Conservation (phyloP, 148 eudicot species). For the Polygonum maritimum region DNA sequence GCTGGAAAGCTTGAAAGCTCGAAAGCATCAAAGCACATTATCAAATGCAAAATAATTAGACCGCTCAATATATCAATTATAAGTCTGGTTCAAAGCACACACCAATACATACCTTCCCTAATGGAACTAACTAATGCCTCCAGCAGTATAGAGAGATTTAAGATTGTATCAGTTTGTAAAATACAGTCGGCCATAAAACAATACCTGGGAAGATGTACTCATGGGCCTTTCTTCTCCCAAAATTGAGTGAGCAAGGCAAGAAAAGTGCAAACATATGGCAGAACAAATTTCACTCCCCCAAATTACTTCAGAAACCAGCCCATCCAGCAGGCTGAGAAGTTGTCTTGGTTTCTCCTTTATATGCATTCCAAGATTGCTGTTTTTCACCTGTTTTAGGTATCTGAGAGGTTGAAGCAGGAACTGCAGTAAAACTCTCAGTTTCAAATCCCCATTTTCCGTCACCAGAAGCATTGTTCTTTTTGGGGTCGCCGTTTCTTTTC, state of each 20-base stretch:
- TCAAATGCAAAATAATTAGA: not conserved
- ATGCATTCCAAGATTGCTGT: constrained; percentile 44
- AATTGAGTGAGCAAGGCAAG: not conserved
- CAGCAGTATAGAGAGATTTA: not conserved
- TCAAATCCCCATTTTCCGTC: constrained; percentile 66
- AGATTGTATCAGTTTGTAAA: not conserved
- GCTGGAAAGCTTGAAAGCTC: not conserved
- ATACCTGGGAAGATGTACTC: constrained; percentile 3
- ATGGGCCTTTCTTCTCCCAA: not conserved
- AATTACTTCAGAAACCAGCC: constrained; percentile 69
- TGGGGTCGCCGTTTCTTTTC: constrained; percentile 51
- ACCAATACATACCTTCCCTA: not conserved
- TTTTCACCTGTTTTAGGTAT: constrained; percentile 35
- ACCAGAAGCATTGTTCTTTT: constrained; percentile 34
- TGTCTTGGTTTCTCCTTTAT: constrained; percentile 44
- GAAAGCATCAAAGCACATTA: not conserved
- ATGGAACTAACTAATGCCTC: not conserved
- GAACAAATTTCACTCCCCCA: not conserved
- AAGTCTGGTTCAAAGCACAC: constrained; percentile 9
- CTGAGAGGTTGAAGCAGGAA: constrained; percentile 43
- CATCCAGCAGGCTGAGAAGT: constrained; percentile 89
- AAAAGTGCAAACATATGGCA: not conserved
- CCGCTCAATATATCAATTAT: not conserved
- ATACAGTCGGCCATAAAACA: not conserved
- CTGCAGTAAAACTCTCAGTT: constrained; percentile 63